These are phyloP conservation scores for Mucor velutinosus DNA, from an alignment of 371 early-diverging fungal species.

Conservation along the genomic window DNA sequence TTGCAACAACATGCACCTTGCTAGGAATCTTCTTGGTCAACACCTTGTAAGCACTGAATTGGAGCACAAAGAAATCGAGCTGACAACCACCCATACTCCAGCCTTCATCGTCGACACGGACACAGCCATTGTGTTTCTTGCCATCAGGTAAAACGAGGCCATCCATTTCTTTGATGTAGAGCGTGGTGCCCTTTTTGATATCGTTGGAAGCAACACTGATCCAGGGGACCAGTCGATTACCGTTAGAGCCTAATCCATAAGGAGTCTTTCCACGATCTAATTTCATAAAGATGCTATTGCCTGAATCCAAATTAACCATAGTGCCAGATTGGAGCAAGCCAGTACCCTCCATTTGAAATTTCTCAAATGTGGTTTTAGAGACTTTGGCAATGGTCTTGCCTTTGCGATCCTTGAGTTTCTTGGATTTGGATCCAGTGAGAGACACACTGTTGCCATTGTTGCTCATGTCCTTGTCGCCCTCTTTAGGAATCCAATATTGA, in stretches of 20 bases:
- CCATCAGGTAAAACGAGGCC: conserved; percentile 45
- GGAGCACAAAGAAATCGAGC: conserved; percentile 46
- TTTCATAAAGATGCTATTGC: conserved; percentile 8
- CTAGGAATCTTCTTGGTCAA: conserved; percentile 15
- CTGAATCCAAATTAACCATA: conserved; percentile 27
- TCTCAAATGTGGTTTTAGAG: conserved; percentile 24
- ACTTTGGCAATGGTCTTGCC: conserved; percentile 28
- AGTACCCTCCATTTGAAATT: conserved; percentile 42
- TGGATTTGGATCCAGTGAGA: conserved; percentile 15
- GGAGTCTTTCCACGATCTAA: conserved; percentile 17
- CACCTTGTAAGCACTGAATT: conserved; percentile 13
- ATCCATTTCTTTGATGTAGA: conserved; percentile 41
- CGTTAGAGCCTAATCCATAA: conserved; percentile 20
- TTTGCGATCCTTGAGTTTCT: conserved; percentile 13
- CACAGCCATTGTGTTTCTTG: conserved; percentile 53
- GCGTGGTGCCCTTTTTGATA: conserved; percentile 47
- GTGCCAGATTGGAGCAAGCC: conserved; percentile 27
- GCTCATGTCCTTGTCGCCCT: conserved; percentile 33
- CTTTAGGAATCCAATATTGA: conserved; percentile 41
- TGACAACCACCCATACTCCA: conserved; percentile 49
- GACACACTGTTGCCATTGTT: conserved; percentile 25
- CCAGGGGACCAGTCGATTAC: conserved; percentile 42
- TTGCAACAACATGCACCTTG: conserved; percentile 10
- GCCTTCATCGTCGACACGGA: conserved; percentile 52
- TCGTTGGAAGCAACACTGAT: conserved; percentile 47